Percentiles rank a stretch among this genome's conserved stretches.
These are phyloP conservation scores for Trametes sp. DNA, from an alignment of 1,284 basidiomycete genomes.

Conservation along the genomic window DNA sequence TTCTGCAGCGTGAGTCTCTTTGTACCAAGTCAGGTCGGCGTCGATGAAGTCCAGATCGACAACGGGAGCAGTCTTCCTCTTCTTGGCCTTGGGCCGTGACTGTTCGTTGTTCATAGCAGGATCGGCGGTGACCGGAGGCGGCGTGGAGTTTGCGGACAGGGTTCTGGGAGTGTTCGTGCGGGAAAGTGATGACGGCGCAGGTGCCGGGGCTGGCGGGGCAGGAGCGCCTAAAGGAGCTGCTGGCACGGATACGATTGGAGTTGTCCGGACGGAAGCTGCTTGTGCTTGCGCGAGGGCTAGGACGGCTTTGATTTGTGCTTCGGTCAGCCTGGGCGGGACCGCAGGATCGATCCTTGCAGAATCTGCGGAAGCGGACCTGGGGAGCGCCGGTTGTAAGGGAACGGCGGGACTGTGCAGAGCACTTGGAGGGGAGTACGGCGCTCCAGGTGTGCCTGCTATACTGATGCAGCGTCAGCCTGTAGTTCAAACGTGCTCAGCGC, in stretches of 20 bases:
- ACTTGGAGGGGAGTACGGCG: not conserved
- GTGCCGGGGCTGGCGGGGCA: not conserved
- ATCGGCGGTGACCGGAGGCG: not conserved
- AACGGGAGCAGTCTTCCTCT: conserved; percentile 12
- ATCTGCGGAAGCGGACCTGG: not conserved
- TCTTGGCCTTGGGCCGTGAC: conserved; percentile 25
- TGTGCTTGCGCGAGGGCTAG: not conserved
- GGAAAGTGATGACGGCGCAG: not conserved
- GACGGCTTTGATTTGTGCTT: not conserved
- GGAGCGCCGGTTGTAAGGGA: not conserved
- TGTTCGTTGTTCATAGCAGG: not conserved
- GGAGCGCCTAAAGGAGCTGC: not conserved
- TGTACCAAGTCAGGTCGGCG: conserved; percentile 32
- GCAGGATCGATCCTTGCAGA: not conserved
- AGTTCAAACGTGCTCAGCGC: not conserved
- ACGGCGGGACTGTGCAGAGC: not conserved
- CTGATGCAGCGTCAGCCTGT: not conserved
- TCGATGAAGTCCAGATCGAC: conserved; percentile 30
- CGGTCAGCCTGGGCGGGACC: not conserved
- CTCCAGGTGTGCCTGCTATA: not conserved
- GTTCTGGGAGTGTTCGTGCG: not conserved
- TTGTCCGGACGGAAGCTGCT: not conserved
- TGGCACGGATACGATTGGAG: not conserved
- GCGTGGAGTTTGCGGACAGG: not conserved
- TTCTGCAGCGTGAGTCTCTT: conserved; percentile 14